Evolutionary conservation across 768 basidiomycete genomes (phyloP), one percentile per base, ranked within the genome.

Genomic region (Termitomyces sp.): DNA sequence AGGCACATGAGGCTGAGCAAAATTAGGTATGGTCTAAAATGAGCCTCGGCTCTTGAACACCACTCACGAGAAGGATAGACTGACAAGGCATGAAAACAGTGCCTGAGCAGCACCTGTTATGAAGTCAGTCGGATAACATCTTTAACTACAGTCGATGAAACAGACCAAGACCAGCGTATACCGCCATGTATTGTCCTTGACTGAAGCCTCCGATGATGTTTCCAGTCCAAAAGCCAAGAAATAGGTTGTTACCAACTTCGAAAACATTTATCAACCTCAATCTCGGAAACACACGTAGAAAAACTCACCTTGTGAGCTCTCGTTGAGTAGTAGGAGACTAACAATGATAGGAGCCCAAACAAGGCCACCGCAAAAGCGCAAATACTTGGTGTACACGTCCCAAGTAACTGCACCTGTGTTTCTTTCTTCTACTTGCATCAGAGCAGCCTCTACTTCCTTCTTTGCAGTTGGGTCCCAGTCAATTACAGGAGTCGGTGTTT

Each of bases 141-240:
- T 12, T n/a, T 41, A 40, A 32, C 7, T 26, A 5, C 18, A 55
- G 8, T 13, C 30, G 43, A 23, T 35, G 26, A 3, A 44, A 64
- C 73, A 6, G 38, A 79, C 78, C 80, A 35, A 83, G 67, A 4
- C 71, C 75, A 23, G 76, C 77, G 58, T 83, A 83, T 1, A 82
- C 69, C 59, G 72, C 87, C 82, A 93, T 91, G 69, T 93, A 93
- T 36, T 85, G 74, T 0, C 79, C 82, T 67, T 88, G 81, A 4
- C 41, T 67, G 66, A 89, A 87, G 2, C 82, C 79, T 5, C 64
- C 59, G 18, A 91, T 80, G n/a, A 73, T 80, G 18, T 74, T 59
- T 0, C 77, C 75, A 0, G 85, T 84, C 89, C 89, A 93, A 63
- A 85, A 89, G 0, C 88, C 88, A 20, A 93, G 77, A 74, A 88